Evolutionary conservation across 1,139 yeast genomes (phyloP).

Genomic region (Taphrina flavorubra): DNA sequence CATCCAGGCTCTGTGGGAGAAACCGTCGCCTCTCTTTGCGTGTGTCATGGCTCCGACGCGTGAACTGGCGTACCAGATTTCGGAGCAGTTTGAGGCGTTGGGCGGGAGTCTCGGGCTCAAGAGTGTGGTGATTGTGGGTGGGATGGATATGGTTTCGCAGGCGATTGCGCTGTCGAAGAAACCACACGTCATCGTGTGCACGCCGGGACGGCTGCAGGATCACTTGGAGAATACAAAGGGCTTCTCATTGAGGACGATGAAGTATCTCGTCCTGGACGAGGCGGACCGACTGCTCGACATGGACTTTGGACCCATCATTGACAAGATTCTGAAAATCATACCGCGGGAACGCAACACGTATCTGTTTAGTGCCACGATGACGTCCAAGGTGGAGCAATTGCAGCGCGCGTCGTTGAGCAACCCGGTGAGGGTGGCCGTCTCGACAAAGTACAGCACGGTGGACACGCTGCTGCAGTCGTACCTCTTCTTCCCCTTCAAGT

Average conservation of each 20-base stretch:
- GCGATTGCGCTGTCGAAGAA: conserved; percentile 90
- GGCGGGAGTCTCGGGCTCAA: conserved; percentile 91
- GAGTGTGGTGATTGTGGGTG: conserved; percentile 89
- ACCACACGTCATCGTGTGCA: conserved; percentile 93
- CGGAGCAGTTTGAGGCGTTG: conserved; percentile 91
- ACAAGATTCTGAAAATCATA: conserved; percentile 78
- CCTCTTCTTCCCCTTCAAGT: conserved; percentile 91
- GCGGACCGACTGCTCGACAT: conserved; percentile 94
- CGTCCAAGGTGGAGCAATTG: conserved; percentile 89
- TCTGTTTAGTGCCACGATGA: conserved; percentile 94
- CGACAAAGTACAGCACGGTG: conserved; percentile 87
- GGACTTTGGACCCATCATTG: conserved; percentile 96
- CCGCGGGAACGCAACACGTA: conserved; percentile 88
- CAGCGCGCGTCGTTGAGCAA: conserved; percentile 88
- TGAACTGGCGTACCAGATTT: conserved; percentile 94
- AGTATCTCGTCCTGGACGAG: conserved; percentile 92
- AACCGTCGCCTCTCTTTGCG: conserved; percentile 85
- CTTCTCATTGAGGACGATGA: conserved; percentile 76
- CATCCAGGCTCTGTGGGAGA: conserved; percentile 85
- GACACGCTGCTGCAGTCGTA: conserved; percentile 86
- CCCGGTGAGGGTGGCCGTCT: conserved; percentile 91
- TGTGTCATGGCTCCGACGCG: conserved; percentile 95
- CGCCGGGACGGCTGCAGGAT: conserved; percentile 95
- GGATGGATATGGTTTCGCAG: conserved; percentile 98
- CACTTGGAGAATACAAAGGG: conserved; percentile 96